Base-by-base conservation (phyloP, 2,329 filamentous ascomycete genomes). In the Cryphonectria radicalis region DNA sequence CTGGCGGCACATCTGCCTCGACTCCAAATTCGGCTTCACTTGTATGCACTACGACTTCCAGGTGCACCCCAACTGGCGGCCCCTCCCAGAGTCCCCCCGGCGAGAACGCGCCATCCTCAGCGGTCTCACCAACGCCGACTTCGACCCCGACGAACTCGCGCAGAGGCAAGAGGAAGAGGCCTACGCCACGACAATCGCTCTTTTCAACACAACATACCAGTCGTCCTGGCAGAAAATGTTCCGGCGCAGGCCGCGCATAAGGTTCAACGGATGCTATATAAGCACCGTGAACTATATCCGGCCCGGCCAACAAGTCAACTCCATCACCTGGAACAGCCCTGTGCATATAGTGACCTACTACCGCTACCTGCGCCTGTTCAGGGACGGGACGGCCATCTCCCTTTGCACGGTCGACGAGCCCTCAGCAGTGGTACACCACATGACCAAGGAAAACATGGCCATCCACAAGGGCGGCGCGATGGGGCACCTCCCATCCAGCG, bases 291-390 rank as follows among this genome's bases (percentile, higher is more conserved):
- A 98, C 83, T 99, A 99, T 82, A 90, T 93, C 66, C 92, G 96
- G 35, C 85, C 93, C 0, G 96, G 96, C 43, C 92, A 92, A 72
- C 91, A 90, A 3, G 87, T 88, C 28, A 91, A 90, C 74, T 90
- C 90, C 69, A 83, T 92, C 25, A 91, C 92, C 1, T 97, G 95
- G 93, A 84, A 85, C 43, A 91, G 88, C 35, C 95, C 95, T 11
- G 92, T 98, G 50, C 94, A 97, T 79, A 97, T 98, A 71, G 94
- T 99, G 65, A 99, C 96, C 0, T 99, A 98, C 83, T 99, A 97
- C 83, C 93, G 96, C 71, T 99, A 98, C 82, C 88, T 99, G 4
- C 93, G 96, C 68, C 96, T 99, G 84, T 96, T 96, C 83, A 92
- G 94, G 35, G 93, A 98, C 80, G 96, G 96, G 40, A 92, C 92